Base-by-base conservation (phyloP, 257 asterid species). In the Solanum arcanum region DNA sequence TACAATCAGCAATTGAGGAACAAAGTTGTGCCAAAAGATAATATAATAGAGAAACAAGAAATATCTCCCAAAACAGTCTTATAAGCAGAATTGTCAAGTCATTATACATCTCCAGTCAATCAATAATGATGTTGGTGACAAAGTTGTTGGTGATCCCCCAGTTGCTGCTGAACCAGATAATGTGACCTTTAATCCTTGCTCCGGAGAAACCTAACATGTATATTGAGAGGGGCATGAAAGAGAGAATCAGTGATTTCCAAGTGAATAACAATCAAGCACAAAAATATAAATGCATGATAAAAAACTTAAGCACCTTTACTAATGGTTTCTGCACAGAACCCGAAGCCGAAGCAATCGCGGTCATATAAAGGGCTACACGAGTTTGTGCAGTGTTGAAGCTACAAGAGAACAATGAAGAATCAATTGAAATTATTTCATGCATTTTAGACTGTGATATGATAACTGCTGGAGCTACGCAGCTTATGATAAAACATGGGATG, bases 331-430 rank as follows among this genome's bases (percentile, higher is more conserved):
- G 93, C 86, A 97, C 99, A 84, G 92, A 94, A 89, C 89, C 89
- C 33, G 98, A 94, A 88, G 90, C 86, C 46, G 96, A 95, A 87
- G 98, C 94, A 86, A 94, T 88, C 77, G 99, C 98, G 60, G 98
- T 97, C 89, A 93, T 77, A 93, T 97, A 93, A 86, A 95, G 93
- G 88, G 94, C 91, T 72, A 95, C 94, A 83, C 77, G 96, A 88
- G 94, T 94, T 91, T 94, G 98, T 88, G 93, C 99, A 68, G 98
- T 93, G 87, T 59, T 74, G 91, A 97, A 94, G 92, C 99, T 97
- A 98, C 87, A 91, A 86, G 62, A 89, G 74, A 47, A 46, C 83
- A 91, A 86, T 46, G 87, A 80, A 85, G 74, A 90, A 85, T 84
- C 92, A 83, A 87, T 69, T 80, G 77, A 68, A 68, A 25, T 12